phyloP scores from a whole-genome alignment of 305 asterid species.

The Petunia hybrid region DNA sequence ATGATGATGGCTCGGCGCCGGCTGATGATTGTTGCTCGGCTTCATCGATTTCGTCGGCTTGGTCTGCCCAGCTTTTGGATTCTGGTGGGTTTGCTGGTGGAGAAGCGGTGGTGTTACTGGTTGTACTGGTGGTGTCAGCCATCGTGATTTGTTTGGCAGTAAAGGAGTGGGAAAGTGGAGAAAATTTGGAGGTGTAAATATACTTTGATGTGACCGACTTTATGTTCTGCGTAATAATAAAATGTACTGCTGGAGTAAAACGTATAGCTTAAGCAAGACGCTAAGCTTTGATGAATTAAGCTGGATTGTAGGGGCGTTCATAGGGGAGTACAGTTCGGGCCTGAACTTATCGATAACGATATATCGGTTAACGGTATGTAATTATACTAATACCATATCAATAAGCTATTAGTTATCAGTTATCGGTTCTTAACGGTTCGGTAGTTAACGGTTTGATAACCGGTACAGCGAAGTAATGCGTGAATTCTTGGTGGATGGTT shows the following conservation, averaged over 20 bases:
- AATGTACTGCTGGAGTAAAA: no score
- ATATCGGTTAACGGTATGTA: no score
- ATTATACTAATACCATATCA: no score
- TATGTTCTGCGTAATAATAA: not conserved
- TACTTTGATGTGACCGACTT: not conserved
- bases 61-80: constrained; percentile 75
- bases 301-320: no score
- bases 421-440: no score
- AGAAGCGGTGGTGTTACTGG: constrained; percentile 34
- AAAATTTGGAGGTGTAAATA: not conserved
- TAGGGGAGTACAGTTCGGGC: no score
- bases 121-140: constrained; percentile 26
- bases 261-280: not conserved
- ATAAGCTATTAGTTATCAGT: no score
- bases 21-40: constrained; percentile 37
- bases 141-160: not conserved
- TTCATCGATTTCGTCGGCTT: constrained; percentile 66
- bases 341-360: no score
- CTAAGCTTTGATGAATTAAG: not conserved
- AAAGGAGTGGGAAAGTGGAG: not conserved
- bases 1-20: constrained; percentile 31
- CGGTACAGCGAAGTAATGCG: no score
- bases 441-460: no score
- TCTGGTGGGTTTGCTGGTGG: constrained; percentile 38
- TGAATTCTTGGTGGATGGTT: no score